Evolutionary conservation across 2,329 filamentous ascomycete species (phyloP), one percentile per base, ranked within the genome.

Genomic region (Thielaviopsis cerberus): DNA sequence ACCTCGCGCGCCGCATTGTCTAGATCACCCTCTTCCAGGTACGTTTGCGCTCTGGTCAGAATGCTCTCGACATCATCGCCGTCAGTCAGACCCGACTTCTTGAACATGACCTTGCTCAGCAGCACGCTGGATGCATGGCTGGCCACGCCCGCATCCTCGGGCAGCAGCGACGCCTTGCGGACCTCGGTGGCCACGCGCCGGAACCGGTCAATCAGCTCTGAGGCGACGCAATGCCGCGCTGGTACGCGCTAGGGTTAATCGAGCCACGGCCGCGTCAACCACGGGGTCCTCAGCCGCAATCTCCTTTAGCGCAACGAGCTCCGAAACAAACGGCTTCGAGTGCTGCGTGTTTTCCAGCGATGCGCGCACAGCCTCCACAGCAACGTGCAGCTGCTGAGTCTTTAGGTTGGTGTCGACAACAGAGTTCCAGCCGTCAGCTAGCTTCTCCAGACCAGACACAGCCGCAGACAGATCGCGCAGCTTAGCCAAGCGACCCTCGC

Each of bases 341-440:
- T 83, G 78, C 13, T 67, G 64, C 13, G 83, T 78, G 63, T 85
- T 84, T 67, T 89, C 84, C 23, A 97, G 79, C 55, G 85, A 88
- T 59, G 87, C 82, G 63, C 88, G 85, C 55, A 97, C 89, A 45
- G 91, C 88, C 68, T 98, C 92, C 27, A 97, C 86, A 22, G 92
- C 92, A 37, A 98, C 88, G 67, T 96, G 88, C 26, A 98, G 82
- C 72, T 97, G 90, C 71, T 98, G 92, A 0, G 92, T 96, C 71
- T 87, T 85, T 62, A 97, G 80, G 72, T 92, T 97, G 61, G 80
- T 77, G 68, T 97, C 89, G 23, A 98, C 82, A 41, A 97, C 88
- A 48, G 83, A 81, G 71, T 91, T 94, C 89, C 89, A 97, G 63
- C 88, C 85, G 1, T 81, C 80, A 1, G 90, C 94, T 57, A 98